Evolutionary conservation across 331 rosid species (phyloP).

Genomic region (Cucumis variabilis): DNA sequence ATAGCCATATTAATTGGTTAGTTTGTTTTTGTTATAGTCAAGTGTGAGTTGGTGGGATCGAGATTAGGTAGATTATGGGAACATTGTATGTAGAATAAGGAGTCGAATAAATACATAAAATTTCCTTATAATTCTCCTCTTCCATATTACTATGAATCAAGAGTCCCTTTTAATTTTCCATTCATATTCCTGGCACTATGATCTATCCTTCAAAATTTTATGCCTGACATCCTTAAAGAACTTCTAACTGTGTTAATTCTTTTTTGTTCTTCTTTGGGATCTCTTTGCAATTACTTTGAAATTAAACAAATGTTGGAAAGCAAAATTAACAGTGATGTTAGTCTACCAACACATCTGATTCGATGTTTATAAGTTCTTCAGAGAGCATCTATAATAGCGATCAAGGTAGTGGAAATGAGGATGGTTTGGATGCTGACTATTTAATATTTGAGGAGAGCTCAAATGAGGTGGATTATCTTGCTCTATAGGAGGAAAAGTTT

Average conservation of each 20-base stretch:
- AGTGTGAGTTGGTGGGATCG: not conserved
- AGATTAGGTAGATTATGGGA: conserved; percentile 7
- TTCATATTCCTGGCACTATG: not conserved
- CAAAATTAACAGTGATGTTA: conserved; percentile 72
- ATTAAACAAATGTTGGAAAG: conserved; percentile 66
- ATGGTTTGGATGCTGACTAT: conserved; percentile 66
- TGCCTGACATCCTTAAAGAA: not conserved
- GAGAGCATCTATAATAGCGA: conserved; percentile 94
- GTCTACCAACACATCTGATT: conserved; percentile 77
- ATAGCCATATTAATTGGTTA: not conserved
- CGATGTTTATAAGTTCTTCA: conserved; percentile 77
- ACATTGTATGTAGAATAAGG: not conserved
- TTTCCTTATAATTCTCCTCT: not conserved
- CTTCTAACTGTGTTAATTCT: conserved; percentile 25
- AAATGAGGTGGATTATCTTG: conserved; percentile 76
- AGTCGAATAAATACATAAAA: not conserved
- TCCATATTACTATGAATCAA: too few species aligned
- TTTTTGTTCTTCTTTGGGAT: conserved; percentile 38
- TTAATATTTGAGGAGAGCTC: conserved; percentile 85
- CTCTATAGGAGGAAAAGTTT: conserved; percentile 44
- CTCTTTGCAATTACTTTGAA: conserved; percentile 74
- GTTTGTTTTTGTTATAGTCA: not conserved
- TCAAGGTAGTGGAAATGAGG: conserved; percentile 98
- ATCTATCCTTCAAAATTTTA: not conserved
- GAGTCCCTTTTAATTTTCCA: not conserved